These are phyloP conservation scores for Cryptosporidium canis DNA, from an alignment of 169 alveolate species.

Conservation along the genomic window DNA sequence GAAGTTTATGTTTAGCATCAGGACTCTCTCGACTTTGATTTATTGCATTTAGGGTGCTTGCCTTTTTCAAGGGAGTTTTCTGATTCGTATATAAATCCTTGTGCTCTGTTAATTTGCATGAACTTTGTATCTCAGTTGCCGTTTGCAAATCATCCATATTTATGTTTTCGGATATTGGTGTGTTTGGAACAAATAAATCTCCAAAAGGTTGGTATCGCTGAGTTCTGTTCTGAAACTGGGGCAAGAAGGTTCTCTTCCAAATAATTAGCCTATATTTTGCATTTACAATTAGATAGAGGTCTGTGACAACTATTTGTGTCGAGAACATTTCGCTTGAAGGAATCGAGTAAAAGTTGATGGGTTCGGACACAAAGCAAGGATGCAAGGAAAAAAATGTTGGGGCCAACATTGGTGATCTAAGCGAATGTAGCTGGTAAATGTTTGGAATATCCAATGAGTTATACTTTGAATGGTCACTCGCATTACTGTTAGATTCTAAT, in stretches of 20 bases:
- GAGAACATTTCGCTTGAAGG: constrained; percentile 65
- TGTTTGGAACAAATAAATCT: constrained; percentile 51
- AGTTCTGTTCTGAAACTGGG: constrained; percentile 54
- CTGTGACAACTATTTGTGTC: constrained; percentile 55
- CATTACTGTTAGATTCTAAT: constrained; percentile 1
- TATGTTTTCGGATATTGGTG: constrained; percentile 8
- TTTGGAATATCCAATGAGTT: constrained; percentile 30
- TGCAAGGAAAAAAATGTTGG: constrained; percentile 57
- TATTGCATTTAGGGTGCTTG: neutral
- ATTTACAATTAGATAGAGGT: constrained; percentile 38
- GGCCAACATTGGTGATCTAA: constrained; percentile 53
- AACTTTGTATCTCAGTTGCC: neutral
- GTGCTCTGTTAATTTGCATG: neutral
- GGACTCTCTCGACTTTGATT: neutral
- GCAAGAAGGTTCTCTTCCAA: constrained; percentile 53
- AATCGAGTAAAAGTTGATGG: constrained; percentile 43
- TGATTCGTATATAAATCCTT: neutral
- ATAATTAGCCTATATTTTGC: constrained; percentile 58
- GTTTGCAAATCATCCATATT: neutral
- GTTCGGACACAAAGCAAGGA: constrained; percentile 71
- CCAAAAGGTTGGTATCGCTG: constrained; percentile 71
- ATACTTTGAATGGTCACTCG: neutral
- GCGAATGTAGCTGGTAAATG: constrained; percentile 29
- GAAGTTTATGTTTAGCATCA: constrained; percentile 18
- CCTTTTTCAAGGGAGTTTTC: neutral